Evolutionary conservation across 495 filamentous ascomycete genomes (phyloP).

Genomic region (Lentithecium fluviatile): DNA sequence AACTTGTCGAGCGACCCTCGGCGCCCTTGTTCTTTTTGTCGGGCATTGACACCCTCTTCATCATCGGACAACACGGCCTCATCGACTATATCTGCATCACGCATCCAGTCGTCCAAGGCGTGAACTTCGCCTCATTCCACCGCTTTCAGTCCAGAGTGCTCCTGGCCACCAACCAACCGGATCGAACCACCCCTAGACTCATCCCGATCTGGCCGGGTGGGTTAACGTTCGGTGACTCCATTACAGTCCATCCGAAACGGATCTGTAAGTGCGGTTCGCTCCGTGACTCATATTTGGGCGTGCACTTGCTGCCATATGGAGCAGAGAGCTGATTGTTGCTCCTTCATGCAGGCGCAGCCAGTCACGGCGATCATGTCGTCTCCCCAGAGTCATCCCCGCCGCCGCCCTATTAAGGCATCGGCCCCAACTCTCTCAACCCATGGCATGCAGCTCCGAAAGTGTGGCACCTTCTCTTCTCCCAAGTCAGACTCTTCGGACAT

Average conservation of each 20-base stretch:
- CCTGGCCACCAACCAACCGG: not conserved
- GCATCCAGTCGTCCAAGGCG: not conserved
- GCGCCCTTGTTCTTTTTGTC: slow-evolving; percentile 16
- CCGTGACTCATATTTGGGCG: slow-evolving; percentile 30
- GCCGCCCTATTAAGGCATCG: slow-evolving; percentile 36
- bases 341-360: slow-evolving; percentile 29
- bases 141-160: not conserved
- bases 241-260: slow-evolving; percentile 13
- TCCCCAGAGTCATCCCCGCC: slow-evolving; percentile 41
- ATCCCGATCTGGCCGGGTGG: not conserved
- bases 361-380: slow-evolving; percentile 40
- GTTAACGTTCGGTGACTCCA: not conserved
- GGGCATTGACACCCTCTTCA: not conserved
- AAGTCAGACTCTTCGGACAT: slow-evolving; percentile 45
- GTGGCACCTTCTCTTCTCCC: slow-evolving; percentile 61
- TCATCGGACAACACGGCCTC: not conserved
- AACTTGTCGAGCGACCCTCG: slow-evolving; percentile 9
- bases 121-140: not conserved
- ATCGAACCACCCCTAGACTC: not conserved
- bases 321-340: slow-evolving; percentile 31
- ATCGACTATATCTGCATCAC: not conserved
- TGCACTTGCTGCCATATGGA: not conserved
- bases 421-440: slow-evolving; percentile 35
- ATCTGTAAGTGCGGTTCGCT: slow-evolving; percentile 6
- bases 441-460: slow-evolving; percentile 54